Evolutionary conservation across 1,284 basidiomycete species (phyloP), one percentile per base, ranked within the genome.

Genomic region (Ganoderma resinaceum): DNA sequence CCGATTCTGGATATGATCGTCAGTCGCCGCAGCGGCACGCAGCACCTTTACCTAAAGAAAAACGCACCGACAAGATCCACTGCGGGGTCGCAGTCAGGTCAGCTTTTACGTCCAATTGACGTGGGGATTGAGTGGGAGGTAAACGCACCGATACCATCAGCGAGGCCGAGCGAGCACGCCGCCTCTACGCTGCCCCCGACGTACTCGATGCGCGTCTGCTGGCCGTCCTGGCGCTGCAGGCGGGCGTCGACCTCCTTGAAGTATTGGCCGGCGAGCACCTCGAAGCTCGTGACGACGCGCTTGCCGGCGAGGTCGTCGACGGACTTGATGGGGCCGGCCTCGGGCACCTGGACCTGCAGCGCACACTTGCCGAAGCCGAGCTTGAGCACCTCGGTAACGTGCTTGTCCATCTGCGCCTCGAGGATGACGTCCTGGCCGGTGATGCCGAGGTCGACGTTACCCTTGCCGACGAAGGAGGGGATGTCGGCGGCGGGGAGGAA

Each of bases 401-500:
- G 87, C 20, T 86, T 79, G 71, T 93, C 84, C 89, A 95, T 95
- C 69, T 89, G 85, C 33, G 96, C 87, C 82, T 99, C 97, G 66
- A 96, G 89, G 73, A 99, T 95, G 76, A 99, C 96, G 82, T 99
- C 97, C 82, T 99, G 97, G 1, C 97, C 97, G 8, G 95, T 97
- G 71, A 97, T 96, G 7, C 95, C 96, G 38, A 95, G 84, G 78
- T 97, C 94, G 76, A 99, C 94, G 77, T 98, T 95, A 66, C 97
- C 97, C 80, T 98, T 96, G 37, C 96, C 98, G 43, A 99, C 98
- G 81, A 99, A 99, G 42, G 96, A 97, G 14, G 97, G 97, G 72
- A 99, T 99, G 78, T 99, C 98, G 9, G 95, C 88, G 1, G 98
- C 98, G 29, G 98, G 97, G 23, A 99, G 91, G 82, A 99, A 99